Evolutionary conservation across 2,329 filamentous ascomycete species (phyloP), one percentile per base, ranked within the genome.

Genomic region (Tolypocladium ophioglossoides): DNA sequence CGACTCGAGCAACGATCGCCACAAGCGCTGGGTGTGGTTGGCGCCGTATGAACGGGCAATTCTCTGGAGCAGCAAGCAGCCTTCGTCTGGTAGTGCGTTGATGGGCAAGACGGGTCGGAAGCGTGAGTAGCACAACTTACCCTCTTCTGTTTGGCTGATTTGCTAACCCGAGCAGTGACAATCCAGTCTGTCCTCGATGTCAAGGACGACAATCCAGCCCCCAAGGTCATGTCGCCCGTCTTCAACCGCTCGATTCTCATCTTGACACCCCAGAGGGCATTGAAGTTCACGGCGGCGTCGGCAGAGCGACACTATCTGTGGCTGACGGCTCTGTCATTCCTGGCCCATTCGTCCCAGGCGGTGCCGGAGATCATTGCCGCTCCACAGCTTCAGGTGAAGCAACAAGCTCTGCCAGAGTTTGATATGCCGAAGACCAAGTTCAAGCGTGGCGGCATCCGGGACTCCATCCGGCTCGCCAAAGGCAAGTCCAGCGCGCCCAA

Each of bases 1-100:
- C 64, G 83, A 87, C 58, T 86, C 78, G 58, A 84, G 88, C 70
- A 84, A 83, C 58, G 85, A 87, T 60, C 87, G 94, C 34, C 94
- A 99, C 69, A 96, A 91, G 74, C 82, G 94, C 68, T 99, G 94
- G 94, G 94, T 99, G 2, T 99, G 94, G 94, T 80, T 99, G 58
- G 94, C 92, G 20, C 94, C 94, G 3, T 97, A 99, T 66, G 94
- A 99, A 71, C 81, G 91, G 58, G 87, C 92, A 14, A 92, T 99
- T 56, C 89, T 99, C 70, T 99, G 94, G 94, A 96, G 92, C 70
- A 95, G 87, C 77, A 96, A 95, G 76, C 94, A 99, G 71, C 94
- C 94, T 18, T 89, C 85, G 11, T 90, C 85, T 62, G 91, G 91
- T 35, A 87, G 83, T 63, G 92, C 91, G 35, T 72, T 99, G 69